Evolutionary conservation across 2,329 filamentous ascomycete genomes (phyloP).

Genomic region (Cladosporium sp.): DNA sequence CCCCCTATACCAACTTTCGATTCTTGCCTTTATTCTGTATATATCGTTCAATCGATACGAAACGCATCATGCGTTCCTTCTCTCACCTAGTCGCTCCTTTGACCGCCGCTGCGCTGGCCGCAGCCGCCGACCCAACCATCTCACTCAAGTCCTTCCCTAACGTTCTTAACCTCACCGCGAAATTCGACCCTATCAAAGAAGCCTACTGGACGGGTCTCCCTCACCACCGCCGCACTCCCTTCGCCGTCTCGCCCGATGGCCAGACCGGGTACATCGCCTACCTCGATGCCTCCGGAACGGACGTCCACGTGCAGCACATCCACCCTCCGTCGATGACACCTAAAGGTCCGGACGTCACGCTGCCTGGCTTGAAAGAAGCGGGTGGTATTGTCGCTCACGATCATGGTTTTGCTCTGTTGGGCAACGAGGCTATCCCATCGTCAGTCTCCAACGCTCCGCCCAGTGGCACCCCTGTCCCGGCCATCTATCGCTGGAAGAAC

Average conservation of each 20-base stretch:
- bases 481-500: slow-evolving; percentile 59
- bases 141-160: slow-evolving; percentile 46
- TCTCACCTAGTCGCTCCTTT: slow-evolving; percentile 22
- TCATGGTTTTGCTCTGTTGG: slow-evolving; percentile 64
- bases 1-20: not conserved
- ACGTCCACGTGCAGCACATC: slow-evolving; percentile 59
- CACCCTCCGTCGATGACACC: slow-evolving; percentile 56
- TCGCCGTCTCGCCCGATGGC: slow-evolving; percentile 62
- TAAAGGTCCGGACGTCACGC: slow-evolving; percentile 53
- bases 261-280: slow-evolving; percentile 62
- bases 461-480: slow-evolving; percentile 53
- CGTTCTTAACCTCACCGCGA: slow-evolving; percentile 49
- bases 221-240: slow-evolving; percentile 63
- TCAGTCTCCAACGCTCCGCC: slow-evolving; percentile 52
- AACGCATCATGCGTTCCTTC: slow-evolving; percentile 21
- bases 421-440: slow-evolving; percentile 57
- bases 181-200: slow-evolving; percentile 59
- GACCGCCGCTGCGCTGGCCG: slow-evolving; percentile 35
- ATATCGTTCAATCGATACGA: not conserved
- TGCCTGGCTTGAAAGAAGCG: slow-evolving; percentile 58
- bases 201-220: slow-evolving; percentile 63
- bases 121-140: slow-evolving; percentile 41
- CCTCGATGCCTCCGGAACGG: slow-evolving; percentile 56
- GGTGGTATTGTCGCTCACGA: slow-evolving; percentile 63
- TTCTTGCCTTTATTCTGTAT: not conserved